These are phyloP conservation scores for Neobulgaria alba DNA, from an alignment of 2,329 filamentous ascomycete genomes.

Conservation along the genomic window DNA sequence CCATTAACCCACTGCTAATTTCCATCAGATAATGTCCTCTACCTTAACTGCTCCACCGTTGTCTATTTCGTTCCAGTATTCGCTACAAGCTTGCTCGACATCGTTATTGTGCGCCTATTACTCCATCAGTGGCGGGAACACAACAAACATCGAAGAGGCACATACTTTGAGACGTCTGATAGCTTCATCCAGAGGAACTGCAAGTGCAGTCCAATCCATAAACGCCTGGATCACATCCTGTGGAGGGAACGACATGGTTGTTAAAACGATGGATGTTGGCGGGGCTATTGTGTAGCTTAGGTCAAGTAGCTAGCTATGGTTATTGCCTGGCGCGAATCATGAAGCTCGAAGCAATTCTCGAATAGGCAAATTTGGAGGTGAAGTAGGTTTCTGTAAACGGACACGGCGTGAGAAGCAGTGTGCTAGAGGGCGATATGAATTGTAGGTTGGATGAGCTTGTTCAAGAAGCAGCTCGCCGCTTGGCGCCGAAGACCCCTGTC, in stretches of 20 bases:
- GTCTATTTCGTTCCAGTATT: conserved; percentile 47
- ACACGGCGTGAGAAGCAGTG: too few species aligned
- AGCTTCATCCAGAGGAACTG: conserved; percentile 15
- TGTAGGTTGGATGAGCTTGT: too few species aligned
- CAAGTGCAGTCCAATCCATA: conserved; percentile 2
- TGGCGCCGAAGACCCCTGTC: too few species aligned
- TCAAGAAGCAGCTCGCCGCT: too few species aligned
- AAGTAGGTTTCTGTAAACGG: too few species aligned
- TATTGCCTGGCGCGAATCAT: not conserved
- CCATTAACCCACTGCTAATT: too few species aligned
- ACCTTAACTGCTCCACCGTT: too few species aligned
- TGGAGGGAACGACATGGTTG: not conserved
- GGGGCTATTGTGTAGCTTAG: too few species aligned
- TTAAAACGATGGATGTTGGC: too few species aligned
- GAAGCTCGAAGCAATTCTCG: not conserved
- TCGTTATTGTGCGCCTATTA: conserved; percentile 37
- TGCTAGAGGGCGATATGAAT: too few species aligned
- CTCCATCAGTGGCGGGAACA: conserved; percentile 10
- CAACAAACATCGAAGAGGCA: not conserved
- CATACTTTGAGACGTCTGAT: conserved; percentile 23
- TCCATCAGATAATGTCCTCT: too few species aligned
- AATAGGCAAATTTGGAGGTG: too few species aligned
- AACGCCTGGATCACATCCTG: not conserved
- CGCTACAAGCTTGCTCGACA: conserved; percentile 39
- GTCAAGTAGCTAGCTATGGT: not conserved